Base-by-base conservation (phyloP, 257 asterid genomes). In the Dorcoceras hygrometricum region DNA sequence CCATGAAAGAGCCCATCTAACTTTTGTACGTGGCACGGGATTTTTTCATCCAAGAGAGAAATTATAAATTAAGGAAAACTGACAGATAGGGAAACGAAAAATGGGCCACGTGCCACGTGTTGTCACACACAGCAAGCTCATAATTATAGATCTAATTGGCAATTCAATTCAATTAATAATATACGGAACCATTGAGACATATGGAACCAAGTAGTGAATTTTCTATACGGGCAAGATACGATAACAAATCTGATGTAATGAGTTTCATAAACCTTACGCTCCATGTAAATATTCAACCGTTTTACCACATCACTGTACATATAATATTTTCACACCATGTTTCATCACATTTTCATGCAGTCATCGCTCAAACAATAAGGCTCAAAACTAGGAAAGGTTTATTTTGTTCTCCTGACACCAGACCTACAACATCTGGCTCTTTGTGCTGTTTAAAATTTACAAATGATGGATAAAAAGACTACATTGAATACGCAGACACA, bases 1-100 rank as follows among this genome's bases (percentile, higher is more conserved):
- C 67, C 66, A 19, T 57, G 65, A 50, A 69, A 69, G 31, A 57
- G 46, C 66, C 34, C 10, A 5, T 56, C 46, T 20, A 62, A 59
- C 53, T 27, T 43, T 67, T 19, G 23, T 20, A 29, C 36, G 11
- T 31, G 25, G 32, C 26, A 27, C 43, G 28, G 39, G 27, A 18
- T 32, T 22, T 26, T 58, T 36, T 59, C 67, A 23, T 46, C 55
- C 19, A 58, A 68, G 19, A 65, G 54, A 58, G 19, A 62, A 62
- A 23, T 12, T 39, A 3, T 46, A 16, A 46, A 46, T 16, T 14
- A 46, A 18, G 22, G 54, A 18, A 18, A 18, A 46, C 2, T 46
- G 18, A 23, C 61, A 67, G 36, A 39, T 31, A 2, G 14, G 46
- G 48, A 59, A 59, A 39, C 64, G 23, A 51, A 39, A 29, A 20